Conservation (phyloP, 2,329 filamentous ascomycete genomes). For the Botryotinia narcissicola region DNA sequence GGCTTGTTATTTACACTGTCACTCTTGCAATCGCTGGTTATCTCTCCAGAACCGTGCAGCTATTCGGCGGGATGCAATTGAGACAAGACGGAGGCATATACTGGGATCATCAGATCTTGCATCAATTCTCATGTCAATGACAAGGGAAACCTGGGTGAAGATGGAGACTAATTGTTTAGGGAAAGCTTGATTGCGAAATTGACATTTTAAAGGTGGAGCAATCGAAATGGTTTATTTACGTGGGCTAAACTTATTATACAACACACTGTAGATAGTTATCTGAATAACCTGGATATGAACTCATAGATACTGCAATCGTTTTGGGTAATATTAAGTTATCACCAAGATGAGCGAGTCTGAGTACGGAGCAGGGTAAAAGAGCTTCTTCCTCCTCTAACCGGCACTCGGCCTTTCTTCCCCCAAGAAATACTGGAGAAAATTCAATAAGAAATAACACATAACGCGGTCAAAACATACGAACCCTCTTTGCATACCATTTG, state of each 20-base stretch:
- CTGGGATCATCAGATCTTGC: constrained; percentile 15
- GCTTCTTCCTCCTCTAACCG: neutral
- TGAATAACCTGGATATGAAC: neutral
- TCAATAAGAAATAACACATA: neutral
- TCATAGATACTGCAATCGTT: neutral
- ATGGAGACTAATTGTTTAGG: constrained; percentile 11
- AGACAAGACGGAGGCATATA: constrained; percentile 2
- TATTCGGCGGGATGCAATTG: constrained; percentile 11
- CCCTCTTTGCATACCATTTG: constrained; percentile 1
- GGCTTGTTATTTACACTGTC: neutral
- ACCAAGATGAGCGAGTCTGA: neutral
- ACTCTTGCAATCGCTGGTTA: neutral
- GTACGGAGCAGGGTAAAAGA: neutral
- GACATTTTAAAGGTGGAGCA: neutral
- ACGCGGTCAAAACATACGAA: constrained; percentile 14
- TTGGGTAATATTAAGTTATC: neutral
- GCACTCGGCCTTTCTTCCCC: neutral
- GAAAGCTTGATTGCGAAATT: constrained; percentile 18
- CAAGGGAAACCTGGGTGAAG: constrained; percentile 10
- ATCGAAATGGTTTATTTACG: neutral
- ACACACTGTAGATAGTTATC: neutral
- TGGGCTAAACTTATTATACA: neutral
- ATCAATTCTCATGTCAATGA: neutral
- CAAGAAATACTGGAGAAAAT: constrained; percentile 6
- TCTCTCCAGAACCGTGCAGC: constrained; percentile 17